A percentile compares a stretch with the other conserved stretches of the same genome.
Conservation (phyloP, 345 rosid species). For the Stellera chamaejasme region DNA sequence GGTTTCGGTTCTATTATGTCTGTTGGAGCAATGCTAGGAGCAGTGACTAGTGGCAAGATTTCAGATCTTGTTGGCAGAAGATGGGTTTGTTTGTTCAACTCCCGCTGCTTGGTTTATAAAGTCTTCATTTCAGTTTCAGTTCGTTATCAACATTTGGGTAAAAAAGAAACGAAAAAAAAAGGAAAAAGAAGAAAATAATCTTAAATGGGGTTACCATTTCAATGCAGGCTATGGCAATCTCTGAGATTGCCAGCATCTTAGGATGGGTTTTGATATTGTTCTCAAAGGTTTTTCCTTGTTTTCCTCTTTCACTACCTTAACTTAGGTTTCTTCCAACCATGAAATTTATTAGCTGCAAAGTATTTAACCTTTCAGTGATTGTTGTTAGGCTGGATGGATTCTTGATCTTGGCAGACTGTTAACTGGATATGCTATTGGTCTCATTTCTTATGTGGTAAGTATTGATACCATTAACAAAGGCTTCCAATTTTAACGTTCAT, state of each 20-base stretch:
- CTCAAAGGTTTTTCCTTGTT: slow-evolving; percentile 26
- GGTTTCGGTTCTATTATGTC: slow-evolving; percentile 29
- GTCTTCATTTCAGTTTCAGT: slow-evolving; percentile 5
- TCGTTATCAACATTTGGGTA: too few species aligned
- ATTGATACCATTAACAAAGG: not conserved
- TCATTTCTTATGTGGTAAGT: slow-evolving; percentile 37
- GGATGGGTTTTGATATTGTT: slow-evolving; percentile 36
- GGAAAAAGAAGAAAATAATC: not conserved
- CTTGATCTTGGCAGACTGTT: slow-evolving; percentile 37
- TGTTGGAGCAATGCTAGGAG: slow-evolving; percentile 32
- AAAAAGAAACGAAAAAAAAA: not conserved
- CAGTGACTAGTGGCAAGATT: slow-evolving; percentile 29
- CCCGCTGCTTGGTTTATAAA: too few species aligned
- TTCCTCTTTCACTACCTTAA: too few species aligned
- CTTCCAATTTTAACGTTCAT: not conserved
- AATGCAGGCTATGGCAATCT: slow-evolving; percentile 34
- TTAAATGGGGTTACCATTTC: not conserved
- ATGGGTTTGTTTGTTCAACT: slow-evolving; percentile 10
- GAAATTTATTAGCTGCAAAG: not conserved
- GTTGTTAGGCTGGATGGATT: slow-evolving; percentile 22
- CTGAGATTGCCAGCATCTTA: slow-evolving; percentile 20
- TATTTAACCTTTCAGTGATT: not conserved
- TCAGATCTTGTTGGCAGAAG: slow-evolving; percentile 28
- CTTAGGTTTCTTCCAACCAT: not conserved
- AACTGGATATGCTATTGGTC: slow-evolving; percentile 30